A percentile compares a stretch with the other conserved stretches of the same genome.
Conservation (phyloP, 495 filamentous ascomycete genomes). For the Aspergillus mulundensis region DNA sequence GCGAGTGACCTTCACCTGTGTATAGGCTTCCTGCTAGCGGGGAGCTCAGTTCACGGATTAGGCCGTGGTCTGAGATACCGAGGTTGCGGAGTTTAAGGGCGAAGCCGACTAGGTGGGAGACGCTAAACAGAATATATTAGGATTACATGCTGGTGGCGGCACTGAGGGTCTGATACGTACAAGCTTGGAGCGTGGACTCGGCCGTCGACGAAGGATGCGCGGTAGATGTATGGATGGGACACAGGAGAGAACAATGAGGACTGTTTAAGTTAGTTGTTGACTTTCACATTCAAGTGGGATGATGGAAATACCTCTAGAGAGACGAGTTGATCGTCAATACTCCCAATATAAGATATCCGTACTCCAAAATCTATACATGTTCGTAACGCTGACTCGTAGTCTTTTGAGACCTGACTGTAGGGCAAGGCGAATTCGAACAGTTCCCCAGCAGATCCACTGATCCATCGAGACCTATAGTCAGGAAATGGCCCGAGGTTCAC, state of each 20-base stretch:
- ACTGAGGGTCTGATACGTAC: slow-evolving; percentile 38
- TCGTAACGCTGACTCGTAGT: slow-evolving; percentile 72
- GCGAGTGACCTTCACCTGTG: slow-evolving; percentile 86
- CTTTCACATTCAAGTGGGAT: background rate
- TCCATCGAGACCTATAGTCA: slow-evolving; percentile 75
- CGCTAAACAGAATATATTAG: slow-evolving; percentile 33
- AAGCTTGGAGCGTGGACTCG: slow-evolving; percentile 91
- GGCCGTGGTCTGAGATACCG: slow-evolving; percentile 85
- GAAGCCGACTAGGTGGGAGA: slow-evolving; percentile 90
- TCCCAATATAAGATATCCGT: slow-evolving; percentile 79
- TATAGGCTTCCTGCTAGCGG: slow-evolving; percentile 91
- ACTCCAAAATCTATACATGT: slow-evolving; percentile 71
- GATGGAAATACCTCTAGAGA: slow-evolving; percentile 71
- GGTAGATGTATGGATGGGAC: slow-evolving; percentile 85
- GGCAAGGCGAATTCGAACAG: slow-evolving; percentile 86
- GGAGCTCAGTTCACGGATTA: slow-evolving; percentile 83
- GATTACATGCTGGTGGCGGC: background rate
- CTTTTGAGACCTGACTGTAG: slow-evolving; percentile 73
- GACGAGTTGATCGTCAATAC: slow-evolving; percentile 95
- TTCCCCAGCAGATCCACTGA: slow-evolving; percentile 85
- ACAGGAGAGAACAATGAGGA: slow-evolving; percentile 81
- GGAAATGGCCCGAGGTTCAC: slow-evolving; percentile 90
- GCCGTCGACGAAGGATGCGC: slow-evolving; percentile 92
- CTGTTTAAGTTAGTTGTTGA: slow-evolving; percentile 37
- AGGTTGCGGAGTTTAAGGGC: slow-evolving; percentile 89